Conservation (phyloP, 1,284 basidiomycete genomes). For the Pholiota adiposa region DNA sequence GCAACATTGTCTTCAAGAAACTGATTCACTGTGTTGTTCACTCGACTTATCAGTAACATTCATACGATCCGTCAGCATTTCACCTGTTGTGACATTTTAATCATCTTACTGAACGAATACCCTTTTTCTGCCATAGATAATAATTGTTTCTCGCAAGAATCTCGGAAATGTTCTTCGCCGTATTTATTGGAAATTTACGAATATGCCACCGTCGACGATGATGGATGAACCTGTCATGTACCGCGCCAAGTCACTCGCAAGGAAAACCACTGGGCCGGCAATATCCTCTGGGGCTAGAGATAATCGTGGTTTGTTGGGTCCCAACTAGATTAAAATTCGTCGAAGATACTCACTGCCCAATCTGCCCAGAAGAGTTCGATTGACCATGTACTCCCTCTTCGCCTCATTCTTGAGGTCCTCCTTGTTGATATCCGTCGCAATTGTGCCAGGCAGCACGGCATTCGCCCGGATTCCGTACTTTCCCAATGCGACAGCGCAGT, state of each 20-base stretch:
- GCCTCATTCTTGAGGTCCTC: slow-evolving; percentile 67
- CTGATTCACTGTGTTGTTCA: too few relatives aligned
- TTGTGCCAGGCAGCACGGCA: slow-evolving; percentile 71
- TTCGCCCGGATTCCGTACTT: slow-evolving; percentile 79
- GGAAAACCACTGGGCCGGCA: slow-evolving; percentile 78
- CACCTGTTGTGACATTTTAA: too few relatives aligned
- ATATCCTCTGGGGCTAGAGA: slow-evolving; percentile 68
- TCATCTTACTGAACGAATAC: too few relatives aligned
- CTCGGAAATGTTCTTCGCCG: too few relatives aligned
- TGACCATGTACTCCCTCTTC: slow-evolving; percentile 71
- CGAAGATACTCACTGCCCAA: slow-evolving; percentile 55
- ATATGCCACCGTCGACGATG: slow-evolving; percentile 79
- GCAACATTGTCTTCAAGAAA: too few relatives aligned
- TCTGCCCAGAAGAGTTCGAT: slow-evolving; percentile 69
- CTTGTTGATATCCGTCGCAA: slow-evolving; percentile 80
- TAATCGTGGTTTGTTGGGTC: slow-evolving; percentile 9
- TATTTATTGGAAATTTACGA: slow-evolving; percentile 76
- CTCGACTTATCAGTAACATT: too few relatives aligned
- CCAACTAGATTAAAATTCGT: not conserved
- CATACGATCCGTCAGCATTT: too few relatives aligned
- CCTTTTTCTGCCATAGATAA: too few relatives aligned
- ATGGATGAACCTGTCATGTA: slow-evolving; percentile 76
- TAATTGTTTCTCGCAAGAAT: too few relatives aligned
- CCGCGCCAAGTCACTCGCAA: slow-evolving; percentile 75
- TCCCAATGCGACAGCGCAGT: slow-evolving; percentile 78